A percentile compares a stretch with the other conserved stretches of the same genome.
phyloP scores from a whole-genome alignment of 208 protist genomes.

The Leptomonas pyrrhocoris region DNA sequence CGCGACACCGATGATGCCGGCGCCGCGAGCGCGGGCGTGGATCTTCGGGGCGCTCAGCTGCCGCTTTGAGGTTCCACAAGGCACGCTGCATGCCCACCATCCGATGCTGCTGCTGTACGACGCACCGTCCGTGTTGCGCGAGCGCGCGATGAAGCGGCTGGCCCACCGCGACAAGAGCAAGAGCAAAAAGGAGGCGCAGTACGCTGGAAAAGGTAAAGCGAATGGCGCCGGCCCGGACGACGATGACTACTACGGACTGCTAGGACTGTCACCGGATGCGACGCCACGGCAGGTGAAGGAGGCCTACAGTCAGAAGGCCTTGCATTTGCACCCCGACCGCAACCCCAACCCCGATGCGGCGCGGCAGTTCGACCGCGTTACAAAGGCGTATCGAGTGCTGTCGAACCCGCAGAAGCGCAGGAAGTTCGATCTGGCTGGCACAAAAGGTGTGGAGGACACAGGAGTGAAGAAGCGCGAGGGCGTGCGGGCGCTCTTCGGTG shows the following conservation, averaged over 20 bases:
- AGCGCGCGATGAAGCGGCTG: slow-evolving; percentile 50
- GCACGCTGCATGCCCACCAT: slow-evolving; percentile 28
- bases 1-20: not conserved
- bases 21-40: slow-evolving; percentile 32
- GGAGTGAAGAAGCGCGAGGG: slow-evolving; percentile 74
- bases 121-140: slow-evolving; percentile 34
- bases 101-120: slow-evolving; percentile 43
- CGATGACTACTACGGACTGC: slow-evolving; percentile 77
- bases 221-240: slow-evolving; percentile 25
- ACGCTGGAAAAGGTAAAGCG: slow-evolving; percentile 21
- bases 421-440: slow-evolving; percentile 97
- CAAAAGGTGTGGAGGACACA: slow-evolving; percentile 93
- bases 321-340: slow-evolving; percentile 91
- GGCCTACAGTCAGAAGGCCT: slow-evolving; percentile 84
- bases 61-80: slow-evolving; percentile 44
- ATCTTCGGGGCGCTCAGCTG: slow-evolving; percentile 45
- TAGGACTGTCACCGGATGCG: slow-evolving; percentile 68
- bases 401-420: slow-evolving; percentile 93
- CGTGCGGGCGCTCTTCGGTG: slow-evolving; percentile 80
- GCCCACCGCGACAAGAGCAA: slow-evolving; percentile 33
- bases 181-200: slow-evolving; percentile 27
- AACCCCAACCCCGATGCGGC: slow-evolving; percentile 81
- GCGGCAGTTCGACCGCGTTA: slow-evolving; percentile 91
- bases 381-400: slow-evolving; percentile 97
- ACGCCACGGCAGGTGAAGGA: slow-evolving; percentile 81